Evolutionary conservation across 306 rosid species (phyloP), one percentile per base, ranked within the genome.

Genomic region (Vachellia pachyceras): DNA sequence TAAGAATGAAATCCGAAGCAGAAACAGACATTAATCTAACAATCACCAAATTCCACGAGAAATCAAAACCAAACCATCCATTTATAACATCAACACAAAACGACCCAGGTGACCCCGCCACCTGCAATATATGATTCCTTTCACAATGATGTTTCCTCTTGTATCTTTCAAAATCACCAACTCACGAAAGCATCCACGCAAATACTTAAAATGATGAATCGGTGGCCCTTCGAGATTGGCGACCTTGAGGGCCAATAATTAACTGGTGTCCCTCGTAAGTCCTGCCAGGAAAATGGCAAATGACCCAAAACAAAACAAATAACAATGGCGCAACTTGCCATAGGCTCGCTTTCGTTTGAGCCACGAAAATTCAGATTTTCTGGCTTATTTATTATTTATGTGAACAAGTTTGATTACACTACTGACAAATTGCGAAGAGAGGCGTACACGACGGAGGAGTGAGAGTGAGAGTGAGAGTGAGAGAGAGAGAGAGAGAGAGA

Each of bases 21-120:
- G 79, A 72, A 25, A 84, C 81, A 85, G 87, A 85, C 97, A 92
- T 94, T 74, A 47, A 68, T 82, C 76, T 69, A 20, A 70, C 58
- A 55, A 76, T 68, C 20, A 36, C 10, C 70, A 67, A 55, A 79
- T 15, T 78, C 35, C 42, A 13, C 73, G 35, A 40, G 29, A 67
- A 18, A 39, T 40, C 36, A 80, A 83, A n/a, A 77, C 44, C 36
- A 25, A 46, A 5, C 13, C 68, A 42, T 25, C 37, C 54, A 41
- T 44, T 41, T 60, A 29, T 71, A 65, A 4, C 73, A 61, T 13
- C 7, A 61, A 13, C 8, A 60, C 3, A 23, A 60, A 23, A 11
- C 11, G 40, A 63, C 68, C 33, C 22, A 5, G 42, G n/a, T 5
- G 64, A 57, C 69, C 42, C 20, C n/a, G 6, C 69, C 41, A 63